Evolutionary conservation across 2,329 filamentous ascomycete genomes (phyloP), one percentile per base, ranked within the genome.

Genomic region (Trichothecium sympodiale): DNA sequence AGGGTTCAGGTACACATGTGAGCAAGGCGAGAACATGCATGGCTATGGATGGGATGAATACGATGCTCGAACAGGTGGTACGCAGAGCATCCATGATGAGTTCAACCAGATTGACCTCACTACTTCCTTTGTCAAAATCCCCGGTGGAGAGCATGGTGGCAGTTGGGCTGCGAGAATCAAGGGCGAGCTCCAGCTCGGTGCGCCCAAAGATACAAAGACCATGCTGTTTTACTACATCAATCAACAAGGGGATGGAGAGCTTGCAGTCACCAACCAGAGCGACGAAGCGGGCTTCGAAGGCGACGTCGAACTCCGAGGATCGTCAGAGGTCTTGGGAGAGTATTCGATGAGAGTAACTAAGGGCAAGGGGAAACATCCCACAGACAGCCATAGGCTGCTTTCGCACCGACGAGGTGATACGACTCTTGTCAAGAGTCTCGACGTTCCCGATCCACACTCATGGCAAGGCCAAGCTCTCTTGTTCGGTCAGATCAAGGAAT

Each of bases 1-100:
- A 91, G 85, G 80, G 48, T 82, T 95, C 49, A 79, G 91, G 44
- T 87, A 94, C 57, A 95, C 91, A 0, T 98, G 91, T 61, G 91
- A 96, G 58, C 91, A 98, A 57, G 76, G 91, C 56, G 86, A 93
- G 55, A 83, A 83, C 45, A 94, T 98, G 72, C 82, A 77, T 33
- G 89, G 89, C 38, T 98, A 98, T 57, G 91, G 91, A 42, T 98
- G 91, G 91, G 88, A 96, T 50, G 85, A 94, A 55, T 98, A 93
- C 57, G 91, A 98, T 59, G 80, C 87, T 16, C 74, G 91, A 39
- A 81, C 71, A 38, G 91, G 91, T 42, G 91, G 91, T 38, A 70
- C 83, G 16, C 86, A 98, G 60, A 83, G 83, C 1, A 89, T 98
- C 40, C 86, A 93, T 53, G 91, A 98, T 56, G 78, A 80, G 36